Evolutionary conservation across 2,329 filamentous ascomycete species (phyloP).

Genomic region (Sporothrix pallida): DNA sequence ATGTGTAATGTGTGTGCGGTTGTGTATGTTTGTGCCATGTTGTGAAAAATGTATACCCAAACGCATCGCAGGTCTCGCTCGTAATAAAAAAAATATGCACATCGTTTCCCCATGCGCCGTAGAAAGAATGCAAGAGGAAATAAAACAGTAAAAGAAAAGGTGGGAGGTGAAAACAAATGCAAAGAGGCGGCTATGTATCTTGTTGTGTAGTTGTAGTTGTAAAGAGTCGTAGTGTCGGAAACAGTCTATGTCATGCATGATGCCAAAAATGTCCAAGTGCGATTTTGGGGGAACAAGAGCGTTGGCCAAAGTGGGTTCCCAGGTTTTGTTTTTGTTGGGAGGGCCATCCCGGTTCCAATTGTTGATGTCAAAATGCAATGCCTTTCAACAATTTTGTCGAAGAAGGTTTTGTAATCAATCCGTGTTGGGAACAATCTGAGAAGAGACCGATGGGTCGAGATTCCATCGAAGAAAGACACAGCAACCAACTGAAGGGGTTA

Average conservation of each 20-base stretch:
- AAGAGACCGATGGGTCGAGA: not conserved
- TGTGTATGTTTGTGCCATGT: slow-evolving; percentile 21
- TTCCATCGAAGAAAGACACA: not conserved
- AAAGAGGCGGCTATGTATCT: not conserved
- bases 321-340: slow-evolving; percentile 21
- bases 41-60: slow-evolving; percentile 11
- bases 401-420: slow-evolving; percentile 7
- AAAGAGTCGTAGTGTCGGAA: not conserved
- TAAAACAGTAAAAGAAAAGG: not conserved
- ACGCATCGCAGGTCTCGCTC: slow-evolving; percentile 2
- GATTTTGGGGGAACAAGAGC: slow-evolving; percentile 9
- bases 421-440: not conserved
- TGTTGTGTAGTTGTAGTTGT: not conserved
- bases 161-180: not conserved
- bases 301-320: slow-evolving; percentile 7
- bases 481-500: not conserved
- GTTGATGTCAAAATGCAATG: not conserved
- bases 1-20: not conserved
- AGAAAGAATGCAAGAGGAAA: not conserved
- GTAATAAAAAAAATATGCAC: not conserved
- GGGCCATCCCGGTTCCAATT: not conserved
- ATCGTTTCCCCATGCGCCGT: slow-evolving; percentile 2
- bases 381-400: not conserved
- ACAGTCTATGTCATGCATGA: slow-evolving; percentile 13
- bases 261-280: slow-evolving; percentile 18